Base-by-base conservation (phyloP, 75 land plant species). In the Pinus tabuliformis region DNA sequence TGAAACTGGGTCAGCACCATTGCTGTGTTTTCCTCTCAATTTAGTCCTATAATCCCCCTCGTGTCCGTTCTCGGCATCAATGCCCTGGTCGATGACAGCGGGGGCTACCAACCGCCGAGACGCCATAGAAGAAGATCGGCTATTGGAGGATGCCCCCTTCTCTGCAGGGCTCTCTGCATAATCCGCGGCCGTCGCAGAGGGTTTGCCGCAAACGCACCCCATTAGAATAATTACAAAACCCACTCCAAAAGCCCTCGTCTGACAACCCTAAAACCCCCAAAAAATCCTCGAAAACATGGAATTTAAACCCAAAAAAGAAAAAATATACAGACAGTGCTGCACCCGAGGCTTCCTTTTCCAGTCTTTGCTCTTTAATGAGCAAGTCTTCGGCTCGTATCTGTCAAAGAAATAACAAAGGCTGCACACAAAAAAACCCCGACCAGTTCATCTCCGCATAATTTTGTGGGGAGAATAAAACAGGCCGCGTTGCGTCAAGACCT, bases 131-230 rank as follows among this genome's bases (percentile, higher is more conserved):
- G 21, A 9, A 17, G 45, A 36, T 42, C 4, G n/a, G 12, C 13
- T 20, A 42, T 42, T 39, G 13, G 72, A 42, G 22, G n/a, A 18
- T 8, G 49, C 22, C 68, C 68, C 18, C 72, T 68, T 68, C 13
- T 68, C 72, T 18, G 1, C 72, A 7, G 72, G 72, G 42, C 72
- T 68, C 42, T 68, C 72, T 49, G 3, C 54, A 49, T 49, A 49
- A 1, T 49, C 54, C 3, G 12, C 54, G n/a, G 49, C 33, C 52
- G 14, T 68, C 13, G 39, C 22, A 8, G 21, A 45, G 22, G 45
- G 49, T n/a, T 68, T 68, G 4, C 72, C 72, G n/a, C 72, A 68
- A 14, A 63, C 66, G 22, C 52, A 42, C 13, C 72, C 72, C 72
- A 68, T 68, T 17, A n/a, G 15, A 42, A 68, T 65, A 65, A 65